phyloP scores from a whole-genome alignment of 2,329 filamentous ascomycete genomes.

The Fusarium staphyleae region DNA sequence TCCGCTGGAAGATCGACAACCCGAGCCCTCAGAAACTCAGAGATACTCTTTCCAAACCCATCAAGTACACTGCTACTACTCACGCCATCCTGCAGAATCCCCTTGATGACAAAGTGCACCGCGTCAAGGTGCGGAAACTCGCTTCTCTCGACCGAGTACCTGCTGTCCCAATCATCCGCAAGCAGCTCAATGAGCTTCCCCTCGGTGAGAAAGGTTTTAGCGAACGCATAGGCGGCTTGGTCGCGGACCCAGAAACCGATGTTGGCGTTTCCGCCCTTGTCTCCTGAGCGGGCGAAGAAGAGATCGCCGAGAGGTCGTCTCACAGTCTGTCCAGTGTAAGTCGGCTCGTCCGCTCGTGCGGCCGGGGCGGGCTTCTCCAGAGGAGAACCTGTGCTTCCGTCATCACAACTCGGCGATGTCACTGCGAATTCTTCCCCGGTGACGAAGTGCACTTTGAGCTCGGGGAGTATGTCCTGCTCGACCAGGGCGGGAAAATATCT shows the following conservation, averaged over 20 bases:
- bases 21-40: slow-evolving; percentile 53
- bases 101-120: slow-evolving; percentile 56
- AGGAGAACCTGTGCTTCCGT: not conserved
- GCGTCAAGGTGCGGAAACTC: slow-evolving; percentile 53
- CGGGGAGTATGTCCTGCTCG: slow-evolving; percentile 14
- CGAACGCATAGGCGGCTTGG: slow-evolving; percentile 50
- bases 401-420: not conserved
- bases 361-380: not conserved
- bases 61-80: slow-evolving; percentile 57
- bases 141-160: slow-evolving; percentile 52
- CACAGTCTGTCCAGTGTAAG: slow-evolving; percentile 3
- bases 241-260: slow-evolving; percentile 49
- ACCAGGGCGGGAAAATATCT: slow-evolving; percentile 45
- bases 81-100: slow-evolving; percentile 53
- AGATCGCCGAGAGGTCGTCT: slow-evolving; percentile 42
- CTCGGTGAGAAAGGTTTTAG: slow-evolving; percentile 49
- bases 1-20: slow-evolving; percentile 41
- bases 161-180: slow-evolving; percentile 52
- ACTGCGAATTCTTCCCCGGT: not conserved
- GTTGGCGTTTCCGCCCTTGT: slow-evolving; percentile 47
- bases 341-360: too few relatives aligned
- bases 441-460: slow-evolving; percentile 34
- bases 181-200: slow-evolving; percentile 49
- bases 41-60: slow-evolving; percentile 59
- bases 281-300: slow-evolving; percentile 44